Conservation (phyloP, 805 yeast genomes). For the Candida hungchunana region DNA sequence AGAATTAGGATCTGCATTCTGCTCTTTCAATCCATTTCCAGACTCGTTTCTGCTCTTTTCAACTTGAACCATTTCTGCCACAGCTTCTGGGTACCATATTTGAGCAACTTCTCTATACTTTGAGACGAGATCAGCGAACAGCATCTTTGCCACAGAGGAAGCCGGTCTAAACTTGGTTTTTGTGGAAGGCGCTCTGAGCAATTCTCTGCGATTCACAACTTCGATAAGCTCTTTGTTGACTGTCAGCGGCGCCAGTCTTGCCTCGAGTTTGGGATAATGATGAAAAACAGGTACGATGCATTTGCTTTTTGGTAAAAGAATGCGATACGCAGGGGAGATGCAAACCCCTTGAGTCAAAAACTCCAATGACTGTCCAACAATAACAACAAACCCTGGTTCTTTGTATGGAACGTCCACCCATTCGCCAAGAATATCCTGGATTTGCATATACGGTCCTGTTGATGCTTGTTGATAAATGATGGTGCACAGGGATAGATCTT, state of each 20-base stretch:
- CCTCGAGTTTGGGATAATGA: constrained; percentile 37
- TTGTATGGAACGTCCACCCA: constrained; percentile 41
- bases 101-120: constrained; percentile 44
- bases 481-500: constrained; percentile 55
- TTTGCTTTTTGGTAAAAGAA: constrained; percentile 24
- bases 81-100: constrained; percentile 37
- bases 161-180: constrained; percentile 19
- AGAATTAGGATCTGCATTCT: constrained; percentile 25
- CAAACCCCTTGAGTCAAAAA: constrained; percentile 44
- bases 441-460: constrained; percentile 41
- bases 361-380: constrained; percentile 46
- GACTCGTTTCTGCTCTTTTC: constrained; percentile 40
- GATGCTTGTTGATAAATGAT: constrained; percentile 52
- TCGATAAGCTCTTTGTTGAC: constrained; percentile 30
- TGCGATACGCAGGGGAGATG: constrained; percentile 44
- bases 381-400: constrained; percentile 38
- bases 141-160: constrained; percentile 42
- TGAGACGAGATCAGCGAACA: constrained; percentile 41
- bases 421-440: constrained; percentile 42
- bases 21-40: constrained; percentile 38
- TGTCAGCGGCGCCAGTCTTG: constrained; percentile 30
- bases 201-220: constrained; percentile 34
- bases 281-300: constrained; percentile 44
- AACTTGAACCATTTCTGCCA: constrained; percentile 33
- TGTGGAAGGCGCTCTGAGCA: constrained; percentile 25